Evolutionary conservation across 1,139 yeast genomes (phyloP), one percentile per base, ranked within the genome.

Genomic region (Magnusiomyces sp.): DNA sequence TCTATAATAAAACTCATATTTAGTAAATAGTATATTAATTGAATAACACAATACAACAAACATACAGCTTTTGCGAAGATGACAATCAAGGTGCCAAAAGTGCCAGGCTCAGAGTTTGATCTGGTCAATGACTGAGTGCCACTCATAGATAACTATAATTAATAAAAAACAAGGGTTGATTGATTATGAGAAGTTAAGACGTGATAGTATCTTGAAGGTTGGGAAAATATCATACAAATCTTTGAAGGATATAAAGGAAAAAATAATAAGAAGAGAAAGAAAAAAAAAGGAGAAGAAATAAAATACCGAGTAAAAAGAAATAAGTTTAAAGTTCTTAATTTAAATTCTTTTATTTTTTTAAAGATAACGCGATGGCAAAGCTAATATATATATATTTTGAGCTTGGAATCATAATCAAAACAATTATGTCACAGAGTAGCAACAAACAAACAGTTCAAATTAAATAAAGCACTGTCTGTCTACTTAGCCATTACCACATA

Each of bases 21-120:
- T 5, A 7, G 17, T 36, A 11, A 10, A 17, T 39, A 27, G 45
- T 36, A 43, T 33, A 39, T 20, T 40, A 5, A 11, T 31, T n/a
- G 17, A 20, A 6, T 34, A 14, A 19, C 14, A 23, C 19, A 13
- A 9, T 16, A 44, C 19, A 34, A 40, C n/a, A 27, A 7, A 63
- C 67, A 45, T 56, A 64, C 67, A 5, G 70, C 73, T 56, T 69
- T 68, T 55, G 65, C 61, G 39, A 69, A 63, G 39, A 69, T 63
- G 19, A 69, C 66, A 47, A 69, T 66, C 48, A 69, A 58, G 16
- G 71, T 69, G 43, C 73, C 73, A 36, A 56, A 57, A 40, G 53
- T 53, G 42, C 46, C 50, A 20, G 57, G 55, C 31, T 51, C 55
- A 29, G 46, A 33, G 49, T n/a, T n/a, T n/a, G n/a, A n/a, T n/a